These are phyloP conservation scores for Abortiporus biennis DNA, from an alignment of 1,284 basidiomycete genomes.

Conservation along the genomic window DNA sequence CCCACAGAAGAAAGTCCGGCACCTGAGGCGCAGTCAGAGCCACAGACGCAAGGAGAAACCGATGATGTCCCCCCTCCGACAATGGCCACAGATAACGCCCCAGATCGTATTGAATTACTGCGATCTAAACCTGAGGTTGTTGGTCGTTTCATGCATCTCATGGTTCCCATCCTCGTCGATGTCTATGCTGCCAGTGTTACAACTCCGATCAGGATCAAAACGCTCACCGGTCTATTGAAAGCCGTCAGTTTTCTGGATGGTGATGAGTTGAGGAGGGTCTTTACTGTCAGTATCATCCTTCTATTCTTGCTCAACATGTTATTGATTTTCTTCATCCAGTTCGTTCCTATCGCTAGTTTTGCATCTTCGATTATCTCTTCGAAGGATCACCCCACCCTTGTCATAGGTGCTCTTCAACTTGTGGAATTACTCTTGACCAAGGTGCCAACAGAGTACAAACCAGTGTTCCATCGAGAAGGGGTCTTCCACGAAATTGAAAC, in stretches of 20 bases:
- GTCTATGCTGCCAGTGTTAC: slow-evolving; percentile 94
- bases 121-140: slow-evolving; percentile 74
- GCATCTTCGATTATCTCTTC: slow-evolving; percentile 89
- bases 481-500: slow-evolving; percentile 89
- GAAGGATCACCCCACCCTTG: slow-evolving; percentile 80
- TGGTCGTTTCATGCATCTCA: slow-evolving; percentile 76
- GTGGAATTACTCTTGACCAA: slow-evolving; percentile 86
- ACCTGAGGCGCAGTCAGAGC: slow-evolving; percentile 17
- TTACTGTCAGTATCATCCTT: slow-evolving; percentile 50
- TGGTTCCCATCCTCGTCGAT: slow-evolving; percentile 89
- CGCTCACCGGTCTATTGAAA: slow-evolving; percentile 81
- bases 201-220: slow-evolving; percentile 80
- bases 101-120: slow-evolving; percentile 65
- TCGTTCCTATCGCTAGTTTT: slow-evolving; percentile 87
- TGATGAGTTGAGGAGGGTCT: slow-evolving; percentile 67
- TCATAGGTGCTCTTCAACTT: slow-evolving; percentile 84
- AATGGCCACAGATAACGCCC: slow-evolving; percentile 30
- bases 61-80: slow-evolving; percentile 25
- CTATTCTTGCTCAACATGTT: slow-evolving; percentile 1
- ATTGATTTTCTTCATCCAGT: slow-evolving; percentile 37
- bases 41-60: slow-evolving; percentile 26
- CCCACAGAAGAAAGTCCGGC: slow-evolving; percentile 22
- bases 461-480: slow-evolving; percentile 86
- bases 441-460: slow-evolving; percentile 76
- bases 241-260: slow-evolving; percentile 83